These are phyloP conservation scores for Alisma plantagoaquatica DNA, from an alignment of 106 monocot genomes.

Conservation along the genomic window DNA sequence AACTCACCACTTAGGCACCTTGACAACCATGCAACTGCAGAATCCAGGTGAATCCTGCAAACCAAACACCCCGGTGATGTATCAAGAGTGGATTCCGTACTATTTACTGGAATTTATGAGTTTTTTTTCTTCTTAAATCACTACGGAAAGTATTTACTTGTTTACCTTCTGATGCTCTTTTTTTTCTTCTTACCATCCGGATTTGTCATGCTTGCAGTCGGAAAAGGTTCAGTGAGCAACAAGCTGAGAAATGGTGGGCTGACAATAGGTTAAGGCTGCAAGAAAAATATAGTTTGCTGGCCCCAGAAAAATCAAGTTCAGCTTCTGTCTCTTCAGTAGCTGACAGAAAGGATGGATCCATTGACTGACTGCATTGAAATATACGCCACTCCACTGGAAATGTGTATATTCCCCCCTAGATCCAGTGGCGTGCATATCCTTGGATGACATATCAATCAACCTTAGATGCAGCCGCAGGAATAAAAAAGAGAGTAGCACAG, in stretches of 20 bases:
- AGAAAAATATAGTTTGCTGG: conserved; percentile 28
- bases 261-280: conserved; percentile 35
- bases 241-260: conserved; percentile 58
- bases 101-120: no score
- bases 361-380: conserved; percentile 15
- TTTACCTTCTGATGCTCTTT: no score
- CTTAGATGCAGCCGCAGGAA: no score
- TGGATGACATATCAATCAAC: background rate
- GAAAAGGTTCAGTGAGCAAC: conserved; percentile 40
- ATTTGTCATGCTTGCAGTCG: conserved; percentile 24
- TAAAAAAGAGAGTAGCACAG: no score
- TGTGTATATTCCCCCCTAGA: conserved; percentile 4
- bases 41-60: no score
- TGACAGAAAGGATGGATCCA: conserved; percentile 10
- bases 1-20: no score
- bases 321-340: background rate
- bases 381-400: conserved; percentile 10
- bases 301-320: conserved; percentile 14
- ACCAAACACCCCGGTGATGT: no score
- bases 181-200: background rate
- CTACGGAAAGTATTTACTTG: no score
- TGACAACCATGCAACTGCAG: no score
- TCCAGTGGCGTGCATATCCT: conserved; percentile 3
- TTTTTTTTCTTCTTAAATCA: no score
- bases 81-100: no score